Base-by-base conservation (phyloP, 2,329 filamentous ascomycete genomes). In the Exophiala spinifera region DNA sequence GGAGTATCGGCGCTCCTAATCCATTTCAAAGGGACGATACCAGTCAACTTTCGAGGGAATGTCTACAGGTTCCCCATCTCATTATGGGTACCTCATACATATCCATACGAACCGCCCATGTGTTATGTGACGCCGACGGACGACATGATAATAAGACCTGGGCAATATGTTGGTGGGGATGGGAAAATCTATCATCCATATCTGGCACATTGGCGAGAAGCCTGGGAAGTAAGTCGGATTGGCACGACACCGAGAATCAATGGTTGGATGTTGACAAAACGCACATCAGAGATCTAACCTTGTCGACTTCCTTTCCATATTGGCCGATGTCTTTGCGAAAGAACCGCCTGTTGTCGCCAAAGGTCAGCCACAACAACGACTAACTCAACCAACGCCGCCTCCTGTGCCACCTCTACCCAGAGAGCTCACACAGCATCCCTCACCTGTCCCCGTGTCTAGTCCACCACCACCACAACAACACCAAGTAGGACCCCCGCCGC, bases 131-230 rank as follows among this genome's bases (percentile, higher is more conserved):
- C 85, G 5, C 91, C 94, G 2, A 89, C 88, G 4, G 86, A 89
- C 61, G 88, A 85, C 60, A 97, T 99, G 90, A 74, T 88, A 61
- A 86, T 99, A 39, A 82, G 92, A 17, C 90, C 91, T 1, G 94
- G 94, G 0, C 94, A 99, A 68, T 91, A 99, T 76, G 91, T 99
- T 56, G 85, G 89, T 4, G 55, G 56, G 33, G 92, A 97, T 66
- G 94, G 94, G 21, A 86, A 89, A 69, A 83, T 97, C 60, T 99
- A 97, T 69, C 94, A 99, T 69, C 94, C 94, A 34, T 99, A 97
- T 70, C 76, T 99, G 44, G 89, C 90, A 28, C 86, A 90, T 59
- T 99, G 94, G 94, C 76, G 80, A 28, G 85, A 89, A 62, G 92
- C 88, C 64, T 94, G 89, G 88, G 89, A 96, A 82, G 89, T 95